These are phyloP conservation scores for Lipomyces sp. DNA, from an alignment of 805 yeast genomes.

Conservation along the genomic window DNA sequence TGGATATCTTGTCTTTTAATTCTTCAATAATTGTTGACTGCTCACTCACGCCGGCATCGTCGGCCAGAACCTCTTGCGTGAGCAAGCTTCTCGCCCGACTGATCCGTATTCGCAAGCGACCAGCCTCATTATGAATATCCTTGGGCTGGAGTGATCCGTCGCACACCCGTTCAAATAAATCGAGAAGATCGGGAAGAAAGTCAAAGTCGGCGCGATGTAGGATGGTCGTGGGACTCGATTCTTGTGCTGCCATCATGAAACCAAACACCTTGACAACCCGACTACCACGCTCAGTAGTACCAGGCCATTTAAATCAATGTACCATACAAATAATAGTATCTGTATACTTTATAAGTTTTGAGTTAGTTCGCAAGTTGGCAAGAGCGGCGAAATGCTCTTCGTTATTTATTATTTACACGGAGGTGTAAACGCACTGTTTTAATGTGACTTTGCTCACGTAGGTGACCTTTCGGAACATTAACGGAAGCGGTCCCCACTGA, in stretches of 20 bases:
- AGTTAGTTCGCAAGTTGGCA: too few species aligned
- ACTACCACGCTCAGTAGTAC: background rate
- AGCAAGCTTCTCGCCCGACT: slow-evolving; percentile 16
- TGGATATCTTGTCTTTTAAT: slow-evolving; percentile 11
- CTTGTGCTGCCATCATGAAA: slow-evolving; percentile 2
- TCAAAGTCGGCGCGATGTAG: slow-evolving; percentile 28
- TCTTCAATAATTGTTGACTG: slow-evolving; percentile 15
- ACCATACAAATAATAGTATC: background rate
- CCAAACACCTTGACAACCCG: background rate
- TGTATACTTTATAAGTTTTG: background rate
- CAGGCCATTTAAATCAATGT: background rate
- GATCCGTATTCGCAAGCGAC: slow-evolving; percentile 22
- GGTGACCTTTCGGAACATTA: background rate
- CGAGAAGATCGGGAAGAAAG: slow-evolving; percentile 28
- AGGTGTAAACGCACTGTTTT: background rate
- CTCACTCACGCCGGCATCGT: slow-evolving; percentile 10
- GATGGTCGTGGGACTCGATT: background rate
- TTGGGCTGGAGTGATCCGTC: slow-evolving; percentile 24
- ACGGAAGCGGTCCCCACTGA: background rate
- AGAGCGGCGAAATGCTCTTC: too few species aligned
- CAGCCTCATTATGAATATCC: slow-evolving; percentile 30
- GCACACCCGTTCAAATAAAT: slow-evolving; percentile 31
- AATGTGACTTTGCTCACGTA: background rate
- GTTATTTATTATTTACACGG: too few species aligned
- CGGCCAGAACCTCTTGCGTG: slow-evolving; percentile 3